phyloP scores from a whole-genome alignment of 2,329 filamentous ascomycete genomes.

The Stylonectria norvegica region DNA sequence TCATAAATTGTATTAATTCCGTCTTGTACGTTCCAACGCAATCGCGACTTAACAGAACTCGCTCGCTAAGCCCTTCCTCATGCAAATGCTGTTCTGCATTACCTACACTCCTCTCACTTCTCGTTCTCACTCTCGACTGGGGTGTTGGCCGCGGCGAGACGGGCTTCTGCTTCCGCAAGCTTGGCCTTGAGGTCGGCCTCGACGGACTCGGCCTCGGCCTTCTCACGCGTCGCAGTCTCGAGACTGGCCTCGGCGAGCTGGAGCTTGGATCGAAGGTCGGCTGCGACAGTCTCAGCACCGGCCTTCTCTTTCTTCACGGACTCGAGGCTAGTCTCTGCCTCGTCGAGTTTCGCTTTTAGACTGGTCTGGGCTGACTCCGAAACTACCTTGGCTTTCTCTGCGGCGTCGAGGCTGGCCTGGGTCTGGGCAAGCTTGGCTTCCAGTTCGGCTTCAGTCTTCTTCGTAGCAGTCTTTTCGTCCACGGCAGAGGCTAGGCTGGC shows the following conservation, averaged over 20 bases:
- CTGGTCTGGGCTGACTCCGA: neutral
- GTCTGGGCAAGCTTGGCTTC: slow-evolving; percentile 9
- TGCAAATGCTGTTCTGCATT: neutral
- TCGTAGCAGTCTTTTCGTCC: slow-evolving; percentile 3
- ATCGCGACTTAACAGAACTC: slow-evolving; percentile 9
- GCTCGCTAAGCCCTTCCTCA: slow-evolving; percentile 9
- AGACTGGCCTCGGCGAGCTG: slow-evolving; percentile 15
- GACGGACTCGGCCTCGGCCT: slow-evolving; percentile 14
- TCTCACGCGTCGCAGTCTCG: slow-evolving; percentile 10
- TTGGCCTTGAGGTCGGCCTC: slow-evolving; percentile 19
- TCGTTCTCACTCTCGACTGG: slow-evolving; percentile 11
- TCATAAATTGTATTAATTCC: too few relatives aligned
- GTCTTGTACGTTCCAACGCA: too few relatives aligned
- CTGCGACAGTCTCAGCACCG: slow-evolving; percentile 12
- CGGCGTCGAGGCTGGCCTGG: neutral
- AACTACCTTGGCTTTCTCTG: neutral
- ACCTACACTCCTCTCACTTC: slow-evolving; percentile 5
- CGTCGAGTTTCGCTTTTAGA: neutral
- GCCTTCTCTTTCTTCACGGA: neutral
- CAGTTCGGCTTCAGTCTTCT: slow-evolving; percentile 4
- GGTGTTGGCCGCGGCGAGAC: too few relatives aligned
- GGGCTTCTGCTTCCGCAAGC: slow-evolving; percentile 6
- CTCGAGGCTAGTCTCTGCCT: neutral
- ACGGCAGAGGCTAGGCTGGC: slow-evolving; percentile 5
- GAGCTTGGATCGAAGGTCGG: slow-evolving; percentile 19